These are phyloP conservation scores for Cladorrhinum sp. DNA, from an alignment of 2,329 filamentous ascomycete species.

Conservation along the genomic window DNA sequence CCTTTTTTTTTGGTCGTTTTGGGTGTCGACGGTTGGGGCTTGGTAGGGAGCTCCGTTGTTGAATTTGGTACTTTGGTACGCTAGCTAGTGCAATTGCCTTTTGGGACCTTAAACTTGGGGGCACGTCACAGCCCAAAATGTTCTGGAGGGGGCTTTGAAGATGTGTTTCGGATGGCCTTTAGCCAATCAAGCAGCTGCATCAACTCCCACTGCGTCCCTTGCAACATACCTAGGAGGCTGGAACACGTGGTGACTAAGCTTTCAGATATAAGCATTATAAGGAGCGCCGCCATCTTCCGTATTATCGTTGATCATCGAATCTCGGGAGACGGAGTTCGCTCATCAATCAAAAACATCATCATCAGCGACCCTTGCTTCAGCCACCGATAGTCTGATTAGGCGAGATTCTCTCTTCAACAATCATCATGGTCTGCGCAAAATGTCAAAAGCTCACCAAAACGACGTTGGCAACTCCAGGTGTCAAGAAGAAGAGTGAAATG, in stretches of 20 bases:
- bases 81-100: constrained; percentile 9
- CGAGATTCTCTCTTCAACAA: not conserved
- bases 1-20: not conserved
- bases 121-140: constrained; percentile 8
- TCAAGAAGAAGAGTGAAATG: constrained; percentile 66
- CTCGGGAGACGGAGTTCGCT: not conserved
- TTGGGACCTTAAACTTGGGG: not conserved
- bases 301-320: not conserved
- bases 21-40: not conserved
- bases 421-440: constrained; percentile 60
- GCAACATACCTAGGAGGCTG: not conserved
- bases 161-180: constrained; percentile 7
- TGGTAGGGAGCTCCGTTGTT: not conserved
- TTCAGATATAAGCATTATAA: not conserved
- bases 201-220: not conserved
- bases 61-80: not conserved
- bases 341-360: no score
- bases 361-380: not conserved
- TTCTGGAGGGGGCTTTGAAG: not conserved
- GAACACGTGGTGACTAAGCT: constrained; percentile 1
- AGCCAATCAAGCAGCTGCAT: constrained; percentile 1
- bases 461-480: constrained; percentile 59
- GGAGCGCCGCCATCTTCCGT: constrained; percentile 1
- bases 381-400: not conserved
- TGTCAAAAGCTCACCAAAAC: constrained; percentile 62